A percentile compares a stretch with the other conserved stretches of the same genome.
Conservation (phyloP, 331 rosid species). For the Acacia pycnantha region DNA sequence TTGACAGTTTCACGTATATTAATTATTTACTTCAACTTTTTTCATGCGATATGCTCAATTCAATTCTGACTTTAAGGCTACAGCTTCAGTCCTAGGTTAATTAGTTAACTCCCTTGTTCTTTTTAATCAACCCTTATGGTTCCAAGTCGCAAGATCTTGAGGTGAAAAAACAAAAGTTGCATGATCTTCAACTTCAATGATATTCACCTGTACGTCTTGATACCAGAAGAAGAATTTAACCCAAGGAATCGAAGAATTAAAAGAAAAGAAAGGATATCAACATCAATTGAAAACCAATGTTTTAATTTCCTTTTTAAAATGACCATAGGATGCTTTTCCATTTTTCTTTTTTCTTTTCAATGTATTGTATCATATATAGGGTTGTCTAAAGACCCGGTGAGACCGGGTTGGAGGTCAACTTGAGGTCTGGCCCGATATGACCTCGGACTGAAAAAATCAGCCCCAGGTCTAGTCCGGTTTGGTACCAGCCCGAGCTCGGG, state of each 20-base stretch:
- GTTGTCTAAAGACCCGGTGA: too few relatives aligned
- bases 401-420: too few relatives aligned
- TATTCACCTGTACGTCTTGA: background rate
- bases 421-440: too few relatives aligned
- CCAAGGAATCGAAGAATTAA: too few relatives aligned
- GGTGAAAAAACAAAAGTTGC: background rate
- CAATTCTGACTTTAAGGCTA: background rate
- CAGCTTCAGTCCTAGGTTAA: background rate
- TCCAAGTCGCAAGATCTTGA: background rate
- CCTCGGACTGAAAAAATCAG: too few relatives aligned
- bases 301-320: background rate
- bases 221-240: background rate
- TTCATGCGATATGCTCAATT: background rate
- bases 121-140: background rate
- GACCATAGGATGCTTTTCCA: background rate
- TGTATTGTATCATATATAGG: background rate
- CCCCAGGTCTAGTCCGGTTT: too few relatives aligned
- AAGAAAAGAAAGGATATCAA: too few relatives aligned
- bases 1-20: background rate
- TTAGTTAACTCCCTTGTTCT: background rate
- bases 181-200: background rate
- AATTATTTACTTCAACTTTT: too few relatives aligned
- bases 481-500: too few relatives aligned
- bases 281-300: too few relatives aligned
- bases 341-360: too few relatives aligned